A percentile compares a stretch with the other conserved stretches of the same genome.
Evolutionary conservation across 768 basidiomycete species (phyloP).

Genomic region (Peribolospora kevripleyi): DNA sequence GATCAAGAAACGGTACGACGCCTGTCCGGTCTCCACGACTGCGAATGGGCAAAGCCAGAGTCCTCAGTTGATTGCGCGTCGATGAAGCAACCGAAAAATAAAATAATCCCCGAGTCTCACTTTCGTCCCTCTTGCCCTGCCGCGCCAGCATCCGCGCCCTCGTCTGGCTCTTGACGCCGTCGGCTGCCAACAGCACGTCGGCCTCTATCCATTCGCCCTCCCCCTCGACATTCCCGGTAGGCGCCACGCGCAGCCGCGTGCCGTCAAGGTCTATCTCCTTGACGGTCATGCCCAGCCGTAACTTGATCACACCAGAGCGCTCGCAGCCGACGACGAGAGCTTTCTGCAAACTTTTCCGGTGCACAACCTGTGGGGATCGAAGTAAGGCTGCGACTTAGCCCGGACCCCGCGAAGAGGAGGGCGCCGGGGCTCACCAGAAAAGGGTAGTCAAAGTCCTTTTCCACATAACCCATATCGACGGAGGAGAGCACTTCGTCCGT

Average conservation of each 20-base stretch:
- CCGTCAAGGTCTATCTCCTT: slow-evolving; percentile 16
- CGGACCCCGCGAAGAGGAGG: not conserved
- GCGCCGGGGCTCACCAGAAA: slow-evolving; percentile 8
- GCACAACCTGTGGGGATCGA: slow-evolving; percentile 14
- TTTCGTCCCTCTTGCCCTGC: slow-evolving; percentile 17
- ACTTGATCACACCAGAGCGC: slow-evolving; percentile 14
- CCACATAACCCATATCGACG: slow-evolving; percentile 17
- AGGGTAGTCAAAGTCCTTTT: slow-evolving; percentile 17
- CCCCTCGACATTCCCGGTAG: slow-evolving; percentile 6
- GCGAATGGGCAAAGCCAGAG: not conserved
- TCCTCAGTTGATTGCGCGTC: not conserved
- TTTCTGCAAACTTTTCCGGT: slow-evolving; percentile 20
- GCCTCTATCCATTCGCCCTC: slow-evolving; percentile 15
- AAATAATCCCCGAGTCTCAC: not conserved
- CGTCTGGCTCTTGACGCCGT: slow-evolving; percentile 22
- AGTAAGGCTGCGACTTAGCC: not conserved
- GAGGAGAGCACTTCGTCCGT: slow-evolving; percentile 18
- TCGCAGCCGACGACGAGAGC: slow-evolving; percentile 17
- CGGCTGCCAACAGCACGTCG: slow-evolving; percentile 22
- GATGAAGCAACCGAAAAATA: not conserved
- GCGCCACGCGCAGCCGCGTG: slow-evolving; percentile 10
- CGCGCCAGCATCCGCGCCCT: slow-evolving; percentile 19
- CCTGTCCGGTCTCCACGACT: slow-evolving; percentile 22
- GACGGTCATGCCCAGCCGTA: slow-evolving; percentile 16
- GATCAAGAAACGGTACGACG: slow-evolving; percentile 23